Conservation (phyloP, 2,329 filamentous ascomycete species). For the Ophiocordyceps camponoti-floridani region DNA sequence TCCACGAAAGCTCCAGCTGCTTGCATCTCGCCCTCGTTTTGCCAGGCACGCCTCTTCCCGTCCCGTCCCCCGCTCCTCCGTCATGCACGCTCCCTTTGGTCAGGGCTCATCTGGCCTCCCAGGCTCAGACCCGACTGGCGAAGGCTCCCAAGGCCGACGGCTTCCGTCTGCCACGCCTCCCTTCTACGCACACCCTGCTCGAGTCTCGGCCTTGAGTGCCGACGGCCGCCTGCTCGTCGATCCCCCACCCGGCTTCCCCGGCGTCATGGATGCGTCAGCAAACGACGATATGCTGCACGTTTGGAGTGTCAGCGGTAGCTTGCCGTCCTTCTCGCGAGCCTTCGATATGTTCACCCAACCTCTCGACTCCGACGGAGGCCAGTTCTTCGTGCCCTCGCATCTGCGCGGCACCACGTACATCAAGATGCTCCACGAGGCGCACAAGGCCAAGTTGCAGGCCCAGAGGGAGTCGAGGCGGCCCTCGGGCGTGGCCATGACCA, state of each 20-base stretch:
- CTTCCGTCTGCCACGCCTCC: slow-evolving; percentile 21
- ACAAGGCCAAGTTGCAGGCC: slow-evolving; percentile 39
- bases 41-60: slow-evolving; percentile 4
- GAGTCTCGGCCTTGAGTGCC: slow-evolving; percentile 29
- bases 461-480: slow-evolving; percentile 24
- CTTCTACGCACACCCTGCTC: slow-evolving; percentile 13
- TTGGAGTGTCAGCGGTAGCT: slow-evolving; percentile 8
- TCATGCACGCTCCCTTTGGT: slow-evolving; percentile 7
- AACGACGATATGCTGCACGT: slow-evolving; percentile 9
- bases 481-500: slow-evolving; percentile 10
- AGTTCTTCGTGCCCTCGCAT: slow-evolving; percentile 75
- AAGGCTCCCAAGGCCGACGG: background rate
- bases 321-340: slow-evolving; percentile 32
- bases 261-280: slow-evolving; percentile 16
- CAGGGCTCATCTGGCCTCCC: slow-evolving; percentile 9
- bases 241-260: slow-evolving; percentile 2
- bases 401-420: slow-evolving; percentile 63
- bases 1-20: slow-evolving; percentile 5
- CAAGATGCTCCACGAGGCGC: slow-evolving; percentile 52
- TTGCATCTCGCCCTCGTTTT: slow-evolving; percentile 2
- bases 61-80: background rate
- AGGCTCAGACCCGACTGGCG: slow-evolving; percentile 7
- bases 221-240: slow-evolving; percentile 16
- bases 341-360: slow-evolving; percentile 29
- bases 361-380: slow-evolving; percentile 14